Evolutionary conservation across 2,329 filamentous ascomycete genomes (phyloP), one percentile per base, ranked within the genome.

Genomic region (Xylariaceae sp.): DNA sequence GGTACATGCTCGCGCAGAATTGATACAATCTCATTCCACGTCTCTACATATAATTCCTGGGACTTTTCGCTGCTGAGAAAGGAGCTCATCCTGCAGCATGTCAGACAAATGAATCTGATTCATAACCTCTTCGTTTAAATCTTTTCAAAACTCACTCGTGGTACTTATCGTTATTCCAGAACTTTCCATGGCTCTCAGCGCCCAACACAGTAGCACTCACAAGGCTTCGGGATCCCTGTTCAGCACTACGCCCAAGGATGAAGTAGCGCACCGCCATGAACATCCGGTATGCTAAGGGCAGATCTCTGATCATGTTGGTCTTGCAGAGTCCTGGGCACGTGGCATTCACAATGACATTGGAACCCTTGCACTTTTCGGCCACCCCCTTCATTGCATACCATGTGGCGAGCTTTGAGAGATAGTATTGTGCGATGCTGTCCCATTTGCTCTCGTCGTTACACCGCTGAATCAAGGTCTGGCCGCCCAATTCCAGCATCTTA

Each of bases 141-240:
- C 33, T 14, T 36, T 10, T 14, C 33, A 14, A 36, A 36, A 36
- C 41, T 45, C 41, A 45, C 48, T 14, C 7, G 10, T 19, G n/a
- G 36, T 45, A 50, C 11, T 17, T 28, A 17, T 50, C 48, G 33
- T 45, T 45, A 28, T 31, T 36, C 48, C 41, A 50, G 34, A 50
- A 45, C 18, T 45, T 50, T 3, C 48, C 33, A 11, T 6, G 44
- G 19, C 48, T 50, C 38, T 45, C 48, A 5, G 42, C 33, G 28
- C 42, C 41, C 17, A 50, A 42, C 33, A 41, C 41, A 16, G 48
- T 50, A 34, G 48, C 48, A 14, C 48, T 45, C 33, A 50, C 42
- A 6, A 50, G 48, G n/a, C 41, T 36, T 34, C 41, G 31, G 42
- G 41, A 39, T 31, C 48, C 48, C 42, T 49, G 28, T 31, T 45